Conservation (phyloP, 768 basidiomycete genomes). For the Cystobasidium ongulense region DNA sequence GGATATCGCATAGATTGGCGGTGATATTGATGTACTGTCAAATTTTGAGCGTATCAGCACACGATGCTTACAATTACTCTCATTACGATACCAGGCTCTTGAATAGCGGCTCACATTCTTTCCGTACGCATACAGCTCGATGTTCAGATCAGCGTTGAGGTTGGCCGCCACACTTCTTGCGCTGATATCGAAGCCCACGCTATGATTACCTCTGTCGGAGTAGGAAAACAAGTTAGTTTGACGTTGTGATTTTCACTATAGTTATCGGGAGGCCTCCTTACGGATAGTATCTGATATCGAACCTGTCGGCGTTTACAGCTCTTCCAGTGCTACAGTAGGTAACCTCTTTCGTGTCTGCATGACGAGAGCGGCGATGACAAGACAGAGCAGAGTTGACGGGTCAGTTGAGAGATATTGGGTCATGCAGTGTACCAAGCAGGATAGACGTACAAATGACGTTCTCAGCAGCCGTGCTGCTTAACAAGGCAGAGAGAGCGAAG, state of each 20-base stretch:
- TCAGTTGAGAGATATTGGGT: not conserved
- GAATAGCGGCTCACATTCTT: conserved; percentile 10
- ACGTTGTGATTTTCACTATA: not conserved
- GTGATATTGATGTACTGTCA: conserved; percentile 61
- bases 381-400: no score
- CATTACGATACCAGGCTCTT: not conserved
- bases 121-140: conserved; percentile 32
- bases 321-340: conserved; percentile 25
- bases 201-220: conserved; percentile 15
- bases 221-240: not conserved
- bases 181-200: conserved; percentile 31
- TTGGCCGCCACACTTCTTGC: conserved; percentile 20
- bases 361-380: not conserved
- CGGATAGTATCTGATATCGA: conserved; percentile 29
- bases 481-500: not conserved
- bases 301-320: conserved; percentile 24
- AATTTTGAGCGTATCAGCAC: no score
- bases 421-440: not conserved
- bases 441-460: not conserved
- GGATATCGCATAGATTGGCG: conserved; percentile 72
- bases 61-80: not conserved
- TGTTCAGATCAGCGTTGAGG: conserved; percentile 29
- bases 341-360: conserved; percentile 16
- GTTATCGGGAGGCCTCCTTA: not conserved
- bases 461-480: not conserved